Percentiles rank a stretch among this genome's conserved stretches.
Conservation (phyloP, 140 eudicot genomes). For the Anethum foeniculum region DNA sequence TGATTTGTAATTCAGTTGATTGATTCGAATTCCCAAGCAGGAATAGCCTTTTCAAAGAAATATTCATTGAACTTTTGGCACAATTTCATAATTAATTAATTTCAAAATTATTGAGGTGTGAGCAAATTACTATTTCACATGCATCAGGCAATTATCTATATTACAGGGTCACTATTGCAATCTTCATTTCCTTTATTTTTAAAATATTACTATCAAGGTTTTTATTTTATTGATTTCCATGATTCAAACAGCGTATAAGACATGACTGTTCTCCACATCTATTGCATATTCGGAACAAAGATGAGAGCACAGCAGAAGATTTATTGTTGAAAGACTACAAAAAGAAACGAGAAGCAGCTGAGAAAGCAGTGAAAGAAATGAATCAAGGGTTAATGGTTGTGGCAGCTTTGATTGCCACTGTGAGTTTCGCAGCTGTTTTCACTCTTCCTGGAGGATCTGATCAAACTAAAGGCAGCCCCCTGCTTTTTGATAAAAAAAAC, state of each 20-base stretch:
- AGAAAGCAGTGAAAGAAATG: slow-evolving; percentile 1
- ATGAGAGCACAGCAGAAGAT: slow-evolving; percentile 1
- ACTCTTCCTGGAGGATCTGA: slow-evolving; percentile 7
- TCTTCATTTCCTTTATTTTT: background rate
- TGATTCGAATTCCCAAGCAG: no score
- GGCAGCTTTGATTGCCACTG: slow-evolving; percentile 7
- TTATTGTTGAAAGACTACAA: background rate
- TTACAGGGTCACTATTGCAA: background rate
- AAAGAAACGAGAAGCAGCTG: slow-evolving; percentile 1
- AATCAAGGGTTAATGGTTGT: slow-evolving; percentile 1
- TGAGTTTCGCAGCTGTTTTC: slow-evolving; percentile 9
- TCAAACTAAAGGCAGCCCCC: background rate
- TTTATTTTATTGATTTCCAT: background rate
- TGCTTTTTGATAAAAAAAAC: background rate
- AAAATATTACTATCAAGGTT: background rate
- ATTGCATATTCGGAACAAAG: background rate
- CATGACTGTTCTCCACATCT: slow-evolving; percentile 5
- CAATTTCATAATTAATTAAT: no score
- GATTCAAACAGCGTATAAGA: background rate
- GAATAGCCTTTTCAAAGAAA: no score
- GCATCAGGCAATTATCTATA: no score
- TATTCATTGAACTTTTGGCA: no score
- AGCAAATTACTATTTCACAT: background rate
- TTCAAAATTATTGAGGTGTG: no score
- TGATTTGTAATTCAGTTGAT: background rate